Evolutionary conservation across 352 stramenopile genomes (phyloP), one percentile per base, ranked within the genome.

Genomic region (Peronospora destructor): DNA sequence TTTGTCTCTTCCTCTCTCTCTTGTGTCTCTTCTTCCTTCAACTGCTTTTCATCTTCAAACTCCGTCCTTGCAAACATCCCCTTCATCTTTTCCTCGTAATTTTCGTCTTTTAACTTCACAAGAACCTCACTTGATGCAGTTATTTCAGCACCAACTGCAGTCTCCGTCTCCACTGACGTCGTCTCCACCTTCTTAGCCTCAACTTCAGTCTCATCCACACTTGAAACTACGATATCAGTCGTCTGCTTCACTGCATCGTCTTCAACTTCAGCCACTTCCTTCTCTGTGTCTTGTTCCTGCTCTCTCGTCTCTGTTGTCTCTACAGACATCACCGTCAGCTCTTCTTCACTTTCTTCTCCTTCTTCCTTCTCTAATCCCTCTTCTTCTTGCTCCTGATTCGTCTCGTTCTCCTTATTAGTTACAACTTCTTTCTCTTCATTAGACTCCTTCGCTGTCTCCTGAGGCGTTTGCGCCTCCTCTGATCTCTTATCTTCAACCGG

Each of bases 121-220:
- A 19, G 3, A 11, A 14, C 10, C 6, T 56, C 32, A 40, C 11
- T 45, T 21, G 30, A 5, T n/a, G 13, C 1, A 30, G 12, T 14
- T 6, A 19, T 21, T 39, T 50, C 35, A 41, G 16, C 14, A 21
- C 45, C 26, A 11, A 17, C 16, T 52, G 32, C 16, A 44, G 21
- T 58, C 28, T 52, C 28, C 16, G 17, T 44, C 16, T 47, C 43
- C n/a, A 33, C 30, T 53, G 45, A 33, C 26, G n/a, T 45, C 14
- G 35, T 21, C 36, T 51, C 35, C 8, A 35, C 2, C 16, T 51
- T 47, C 28, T 49, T n/a, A 21, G 30, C 29, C 30, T 17, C 11
- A 35, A 21, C 30, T 11, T 42, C 39, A 19, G 25, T 29, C 16
- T 56, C 47, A 13, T 29, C 29, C 8, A 30, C 17, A 21, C 21